These are phyloP conservation scores for Venturia oleaginea DNA, from an alignment of 2,329 filamentous ascomycete species.

Conservation along the genomic window DNA sequence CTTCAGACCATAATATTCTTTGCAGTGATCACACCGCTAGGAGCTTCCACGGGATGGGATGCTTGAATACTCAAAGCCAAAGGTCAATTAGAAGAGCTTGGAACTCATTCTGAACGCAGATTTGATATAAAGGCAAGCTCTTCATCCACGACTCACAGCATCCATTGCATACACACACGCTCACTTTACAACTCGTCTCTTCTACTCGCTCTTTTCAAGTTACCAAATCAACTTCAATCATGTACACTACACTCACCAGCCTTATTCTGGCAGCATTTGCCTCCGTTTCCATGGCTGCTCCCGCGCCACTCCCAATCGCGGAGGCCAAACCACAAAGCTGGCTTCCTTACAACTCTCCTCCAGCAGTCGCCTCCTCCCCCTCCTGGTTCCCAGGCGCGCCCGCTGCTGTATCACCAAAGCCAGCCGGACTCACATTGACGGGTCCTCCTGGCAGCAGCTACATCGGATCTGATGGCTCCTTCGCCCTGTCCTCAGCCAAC, in stretches of 20 bases:
- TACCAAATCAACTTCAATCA: background rate
- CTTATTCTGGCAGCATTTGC: background rate
- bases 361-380: background rate
- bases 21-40: background rate
- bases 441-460: background rate
- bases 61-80: background rate
- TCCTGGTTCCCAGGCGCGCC: background rate
- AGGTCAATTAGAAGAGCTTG: background rate
- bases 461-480: background rate
- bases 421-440: background rate
- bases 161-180: background rate
- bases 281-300: background rate
- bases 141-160: background rate
- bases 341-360: background rate
- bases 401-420: background rate
- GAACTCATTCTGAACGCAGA: background rate
- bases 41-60: background rate
- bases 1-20: no score
- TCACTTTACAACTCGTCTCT: background rate
- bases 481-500: background rate
- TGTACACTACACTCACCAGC: background rate
- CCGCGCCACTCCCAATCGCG: background rate
- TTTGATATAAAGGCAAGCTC: background rate
- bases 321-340: background rate
- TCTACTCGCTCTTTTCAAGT: background rate